Evolutionary conservation across 768 basidiomycete genomes (phyloP).

Genomic region (Chiua virens): DNA sequence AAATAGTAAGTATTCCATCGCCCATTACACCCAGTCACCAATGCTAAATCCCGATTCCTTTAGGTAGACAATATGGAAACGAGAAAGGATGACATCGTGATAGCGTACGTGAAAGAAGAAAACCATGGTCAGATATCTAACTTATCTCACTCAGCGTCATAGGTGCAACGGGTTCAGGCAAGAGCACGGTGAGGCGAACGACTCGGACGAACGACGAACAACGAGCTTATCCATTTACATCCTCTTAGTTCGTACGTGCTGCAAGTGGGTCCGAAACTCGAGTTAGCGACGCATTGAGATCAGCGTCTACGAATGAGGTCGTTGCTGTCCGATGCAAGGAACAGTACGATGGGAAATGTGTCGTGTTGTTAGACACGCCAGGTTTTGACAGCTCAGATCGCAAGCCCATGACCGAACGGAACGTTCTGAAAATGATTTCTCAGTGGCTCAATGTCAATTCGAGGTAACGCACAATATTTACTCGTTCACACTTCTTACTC

Average conservation of each 20-base stretch:
- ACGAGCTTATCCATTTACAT: not conserved
- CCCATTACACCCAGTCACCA: too few species aligned
- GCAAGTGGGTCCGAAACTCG: not conserved
- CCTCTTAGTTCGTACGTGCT: slow-evolving; percentile 9
- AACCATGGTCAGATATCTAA: not conserved
- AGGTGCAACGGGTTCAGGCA: slow-evolving; percentile 17
- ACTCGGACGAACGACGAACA: too few species aligned
- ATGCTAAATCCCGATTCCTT: too few species aligned
- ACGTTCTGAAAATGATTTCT: slow-evolving; percentile 1
- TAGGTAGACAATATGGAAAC: too few species aligned
- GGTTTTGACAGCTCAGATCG: slow-evolving; percentile 21
- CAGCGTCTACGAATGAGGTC: slow-evolving; percentile 7
- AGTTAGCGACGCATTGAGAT: slow-evolving; percentile 7
- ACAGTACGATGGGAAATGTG: not conserved
- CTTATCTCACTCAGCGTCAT: slow-evolving; percentile 5
- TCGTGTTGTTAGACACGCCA: slow-evolving; percentile 27
- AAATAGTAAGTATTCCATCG: too few species aligned
- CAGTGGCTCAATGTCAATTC: not conserved
- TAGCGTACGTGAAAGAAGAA: slow-evolving; percentile 10
- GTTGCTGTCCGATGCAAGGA: slow-evolving; percentile 3
- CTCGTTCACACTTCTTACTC: not conserved
- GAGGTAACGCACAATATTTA: not conserved
- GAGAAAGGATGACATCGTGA: slow-evolving; percentile 5
- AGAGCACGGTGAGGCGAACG: slow-evolving; percentile 12
- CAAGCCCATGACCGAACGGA: not conserved